phyloP scores from a whole-genome alignment of 2,329 filamentous ascomycete genomes.

The Blastomyces parvus region DNA sequence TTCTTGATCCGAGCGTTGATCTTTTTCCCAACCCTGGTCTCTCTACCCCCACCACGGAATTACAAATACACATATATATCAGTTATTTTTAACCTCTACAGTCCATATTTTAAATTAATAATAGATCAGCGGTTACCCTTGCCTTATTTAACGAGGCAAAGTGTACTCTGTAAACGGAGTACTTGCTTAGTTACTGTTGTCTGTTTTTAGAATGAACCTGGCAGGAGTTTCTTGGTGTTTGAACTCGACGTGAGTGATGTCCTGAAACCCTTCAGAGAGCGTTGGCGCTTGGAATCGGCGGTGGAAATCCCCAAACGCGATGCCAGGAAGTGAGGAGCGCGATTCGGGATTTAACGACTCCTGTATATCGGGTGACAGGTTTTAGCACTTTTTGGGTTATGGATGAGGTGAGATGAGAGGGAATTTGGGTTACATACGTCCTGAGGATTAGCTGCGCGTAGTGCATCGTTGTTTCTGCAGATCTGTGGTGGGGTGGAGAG shows the following conservation, averaged over 20 bases:
- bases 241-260: constrained; percentile 69
- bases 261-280: constrained; percentile 69
- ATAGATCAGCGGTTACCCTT: no score
- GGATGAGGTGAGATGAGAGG: background rate
- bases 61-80: no score
- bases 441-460: constrained; percentile 55
- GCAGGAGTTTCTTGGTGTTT: constrained; percentile 58
- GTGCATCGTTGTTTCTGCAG: constrained; percentile 77
- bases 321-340: constrained; percentile 59
- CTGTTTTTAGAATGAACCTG: no score
- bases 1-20: no score
- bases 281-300: constrained; percentile 64
- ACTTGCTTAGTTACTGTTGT: no score
- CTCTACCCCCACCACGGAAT: no score
- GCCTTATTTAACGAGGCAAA: no score
- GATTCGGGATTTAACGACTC: constrained; percentile 70
- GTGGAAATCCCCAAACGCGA: constrained; percentile 70
- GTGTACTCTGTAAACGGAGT: no score
- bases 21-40: no score
- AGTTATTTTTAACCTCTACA: no score
- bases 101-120: no score
- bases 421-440: constrained; percentile 25
- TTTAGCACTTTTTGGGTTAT: background rate
- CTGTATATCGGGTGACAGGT: constrained; percentile 31
- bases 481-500: constrained; percentile 64